A percentile compares a stretch with the other conserved stretches of the same genome.
These are phyloP conservation scores for Amborella trichopoda DNA, from an alignment of 164 flowering plant species.

Conservation along the genomic window DNA sequence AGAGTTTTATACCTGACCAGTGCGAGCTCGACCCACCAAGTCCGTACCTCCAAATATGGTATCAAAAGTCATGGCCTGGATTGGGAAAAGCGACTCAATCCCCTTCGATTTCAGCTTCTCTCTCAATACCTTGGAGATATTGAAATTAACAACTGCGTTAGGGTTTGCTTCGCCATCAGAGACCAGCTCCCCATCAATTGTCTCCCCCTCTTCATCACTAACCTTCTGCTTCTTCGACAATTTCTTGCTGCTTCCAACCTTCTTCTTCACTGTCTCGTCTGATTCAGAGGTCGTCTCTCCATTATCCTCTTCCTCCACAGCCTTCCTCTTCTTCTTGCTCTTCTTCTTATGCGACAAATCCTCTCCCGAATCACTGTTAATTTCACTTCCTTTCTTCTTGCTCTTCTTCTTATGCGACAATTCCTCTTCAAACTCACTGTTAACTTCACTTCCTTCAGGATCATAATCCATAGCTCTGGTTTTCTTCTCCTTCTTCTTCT, in stretches of 20 bases:
- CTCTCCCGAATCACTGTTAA: constrained; percentile 1
- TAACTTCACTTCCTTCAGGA: neutral
- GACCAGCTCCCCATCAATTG: constrained; percentile 11
- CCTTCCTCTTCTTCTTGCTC: constrained; percentile 10
- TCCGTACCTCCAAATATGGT: constrained; percentile 61
- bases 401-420: constrained; percentile 13
- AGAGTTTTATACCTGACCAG: constrained; percentile 65
- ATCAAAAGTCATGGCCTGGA: constrained; percentile 83
- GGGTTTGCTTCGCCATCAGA: constrained; percentile 22
- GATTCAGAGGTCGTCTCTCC: constrained; percentile 13
- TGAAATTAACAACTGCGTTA: constrained; percentile 47
- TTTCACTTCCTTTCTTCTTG: constrained; percentile 3
- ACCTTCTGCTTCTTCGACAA: constrained; percentile 26
- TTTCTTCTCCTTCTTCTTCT: constrained; percentile 7
- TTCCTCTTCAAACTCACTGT: neutral
- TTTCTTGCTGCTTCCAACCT: neutral
- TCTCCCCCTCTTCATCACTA: constrained; percentile 15
- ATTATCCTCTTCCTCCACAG: constrained; percentile 8
- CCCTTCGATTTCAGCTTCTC: constrained; percentile 56
- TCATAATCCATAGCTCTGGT: neutral
- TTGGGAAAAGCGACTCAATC: constrained; percentile 71
- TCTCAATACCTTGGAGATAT: constrained; percentile 53
- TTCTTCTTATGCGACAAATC: constrained; percentile 5
- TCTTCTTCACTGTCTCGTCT: constrained; percentile 2
- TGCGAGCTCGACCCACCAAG: constrained; percentile 86